phyloP scores from a whole-genome alignment of 2,329 filamentous ascomycete species.

The Didymella arachidicola region DNA sequence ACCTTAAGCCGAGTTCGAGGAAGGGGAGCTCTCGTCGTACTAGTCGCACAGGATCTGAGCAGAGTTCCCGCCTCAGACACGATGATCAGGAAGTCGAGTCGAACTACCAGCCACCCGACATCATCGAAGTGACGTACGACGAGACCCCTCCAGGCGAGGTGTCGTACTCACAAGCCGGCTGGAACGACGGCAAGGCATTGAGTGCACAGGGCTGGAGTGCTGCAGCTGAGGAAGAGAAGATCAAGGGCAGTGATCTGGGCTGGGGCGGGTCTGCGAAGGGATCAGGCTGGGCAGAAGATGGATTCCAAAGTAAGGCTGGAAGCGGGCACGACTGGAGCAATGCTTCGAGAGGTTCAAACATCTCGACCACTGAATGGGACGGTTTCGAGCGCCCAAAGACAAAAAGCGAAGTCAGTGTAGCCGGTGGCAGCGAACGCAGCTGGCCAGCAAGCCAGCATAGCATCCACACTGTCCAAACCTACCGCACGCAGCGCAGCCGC shows the following conservation, averaged over 20 bases:
- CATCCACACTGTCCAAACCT: background rate
- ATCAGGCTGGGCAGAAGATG: constrained; percentile 13
- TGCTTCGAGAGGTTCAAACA: background rate
- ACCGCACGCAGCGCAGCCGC: background rate
- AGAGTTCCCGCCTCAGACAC: background rate
- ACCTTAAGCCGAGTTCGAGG: constrained; percentile 4
- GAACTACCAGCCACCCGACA: constrained; percentile 33
- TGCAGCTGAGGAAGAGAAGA: background rate
- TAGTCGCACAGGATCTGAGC: background rate
- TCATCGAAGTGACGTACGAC: constrained; percentile 26
- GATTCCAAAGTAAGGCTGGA: background rate
- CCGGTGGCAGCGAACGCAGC: constrained; percentile 16
- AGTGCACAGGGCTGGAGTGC: background rate
- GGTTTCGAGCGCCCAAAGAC: constrained; percentile 32
- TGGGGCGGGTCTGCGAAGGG: constrained; percentile 1
- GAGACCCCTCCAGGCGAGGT: constrained; percentile 16
- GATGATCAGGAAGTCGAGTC: constrained; percentile 7
- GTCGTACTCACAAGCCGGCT: constrained; percentile 1
- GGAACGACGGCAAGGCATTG: background rate
- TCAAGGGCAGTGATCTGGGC: background rate
- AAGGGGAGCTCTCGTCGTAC: background rate
- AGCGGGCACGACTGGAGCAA: background rate
- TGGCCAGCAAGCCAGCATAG: constrained; percentile 14
- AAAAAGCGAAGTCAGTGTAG: constrained; percentile 30
- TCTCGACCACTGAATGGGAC: constrained; percentile 25